phyloP scores from a whole-genome alignment of 257 asterid species.

The Fraxinus pennsylvanica region DNA sequence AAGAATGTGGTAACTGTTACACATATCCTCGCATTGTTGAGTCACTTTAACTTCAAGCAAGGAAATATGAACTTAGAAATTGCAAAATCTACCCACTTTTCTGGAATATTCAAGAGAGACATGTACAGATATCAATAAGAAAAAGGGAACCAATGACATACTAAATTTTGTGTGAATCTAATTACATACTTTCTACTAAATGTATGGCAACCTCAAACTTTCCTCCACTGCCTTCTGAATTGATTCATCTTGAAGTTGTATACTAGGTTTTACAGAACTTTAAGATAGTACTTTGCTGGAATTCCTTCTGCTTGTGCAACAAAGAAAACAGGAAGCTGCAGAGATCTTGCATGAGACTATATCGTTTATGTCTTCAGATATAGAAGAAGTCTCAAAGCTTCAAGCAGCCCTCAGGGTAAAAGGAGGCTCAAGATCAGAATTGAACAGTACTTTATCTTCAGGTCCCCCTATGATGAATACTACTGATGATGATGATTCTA shows the following conservation, averaged over 20 bases:
- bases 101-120: too few relatives aligned
- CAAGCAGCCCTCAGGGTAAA: constrained; percentile 51
- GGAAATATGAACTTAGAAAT: too few relatives aligned
- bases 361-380: constrained; percentile 69
- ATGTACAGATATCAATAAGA: too few relatives aligned
- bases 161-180: too few relatives aligned
- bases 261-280: constrained; percentile 1
- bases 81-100: too few relatives aligned
- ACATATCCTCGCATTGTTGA: too few relatives aligned
- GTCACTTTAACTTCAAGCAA: too few relatives aligned
- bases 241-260: not conserved
- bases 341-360: constrained; percentile 63
- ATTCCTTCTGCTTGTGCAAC: constrained; percentile 72
- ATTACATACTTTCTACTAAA: not conserved
- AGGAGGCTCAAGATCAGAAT: constrained; percentile 47
- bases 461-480: constrained; percentile 10
- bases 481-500: constrained; percentile 56
- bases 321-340: constrained; percentile 70
- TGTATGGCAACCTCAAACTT: too few relatives aligned
- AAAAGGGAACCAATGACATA: too few relatives aligned
- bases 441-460: constrained; percentile 23
- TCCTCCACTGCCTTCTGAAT: too few relatives aligned
- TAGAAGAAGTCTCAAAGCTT: constrained; percentile 71
- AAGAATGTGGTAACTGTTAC: too few relatives aligned
- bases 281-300: constrained; percentile 41